Base-by-base conservation (phyloP, 139 green algal genomes). In the Astrephomene gubernaculifera region DNA sequence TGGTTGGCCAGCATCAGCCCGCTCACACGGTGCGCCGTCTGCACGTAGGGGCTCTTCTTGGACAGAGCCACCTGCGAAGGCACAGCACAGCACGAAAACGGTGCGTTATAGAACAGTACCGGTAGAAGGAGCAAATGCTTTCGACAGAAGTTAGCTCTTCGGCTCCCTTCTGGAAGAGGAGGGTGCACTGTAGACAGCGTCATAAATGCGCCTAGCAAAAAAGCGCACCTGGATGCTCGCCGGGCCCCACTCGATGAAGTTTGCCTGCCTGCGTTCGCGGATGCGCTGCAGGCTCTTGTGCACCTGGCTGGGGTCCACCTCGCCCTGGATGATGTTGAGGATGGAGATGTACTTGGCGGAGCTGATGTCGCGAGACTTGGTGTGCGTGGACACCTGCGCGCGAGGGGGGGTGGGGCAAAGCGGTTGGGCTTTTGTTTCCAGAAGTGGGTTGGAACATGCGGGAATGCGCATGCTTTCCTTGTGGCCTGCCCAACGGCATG, bases 1-100 rank as follows among this genome's bases (percentile, higher is more conserved):
- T 99, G 95, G 91, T 99, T 99, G 80, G 97, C 97, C 74, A 99
- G 90, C 97, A 99, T 99, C 14, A 99, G 94, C 19, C 97, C 97
- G 43, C 83, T 95, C 79, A 99, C 97, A 29, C 97, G 87, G 89
- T 99, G 95, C 0, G 92, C 82, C 4, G 94, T 96, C 75, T 94
- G 85, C 29, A 98, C 92, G 86, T 98, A 99, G 0, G 97, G 97
- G 0, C 93, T 97, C 88, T 98, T 97, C 63, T 96, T 95, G 29
- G 93, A 97, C 67, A 99, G 92, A 6, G 97, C 97, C 53, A 99
- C 97, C 94, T 98, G 92, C 27, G 67, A 7, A 39, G 4, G 24
- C 35, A 5, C 5, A 6, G 33, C n/a, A n/a, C n/a, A n/a, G n/a
- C n/a, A n/a, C n/a, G n/a, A n/a, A n/a, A n/a, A n/a, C n/a, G n/a